phyloP scores from a whole-genome alignment of 2,329 filamentous ascomycete species.

The Fusarium dimerum region DNA sequence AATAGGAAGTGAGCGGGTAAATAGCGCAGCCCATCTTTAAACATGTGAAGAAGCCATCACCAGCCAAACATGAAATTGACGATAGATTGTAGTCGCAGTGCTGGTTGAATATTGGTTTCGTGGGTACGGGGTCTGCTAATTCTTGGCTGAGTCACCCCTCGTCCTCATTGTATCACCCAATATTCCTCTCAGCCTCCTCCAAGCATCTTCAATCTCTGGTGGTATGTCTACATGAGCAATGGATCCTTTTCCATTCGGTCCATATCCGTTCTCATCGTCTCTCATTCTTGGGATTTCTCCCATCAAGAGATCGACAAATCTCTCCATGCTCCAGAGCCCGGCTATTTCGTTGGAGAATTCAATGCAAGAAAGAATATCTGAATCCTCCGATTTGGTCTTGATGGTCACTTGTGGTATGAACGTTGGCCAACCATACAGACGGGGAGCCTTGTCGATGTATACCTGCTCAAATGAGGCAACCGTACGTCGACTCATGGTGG shows the following conservation, averaged over 20 bases:
- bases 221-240: conserved; percentile 21
- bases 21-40: too few relatives aligned
- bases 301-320: conserved; percentile 19
- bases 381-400: background rate
- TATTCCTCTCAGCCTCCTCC: conserved; percentile 6
- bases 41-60: too few relatives aligned
- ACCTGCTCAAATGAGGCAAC: conserved; percentile 18
- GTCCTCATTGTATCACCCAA: conserved; percentile 2
- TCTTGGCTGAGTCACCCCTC: background rate
- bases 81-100: too few relatives aligned
- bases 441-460: conserved; percentile 8
- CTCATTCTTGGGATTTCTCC: conserved; percentile 24
- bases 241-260: conserved; percentile 19
- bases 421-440: conserved; percentile 20
- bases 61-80: too few relatives aligned
- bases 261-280: conserved; percentile 21
- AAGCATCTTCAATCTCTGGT: conserved; percentile 10
- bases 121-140: too few relatives aligned
- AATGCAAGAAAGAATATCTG: conserved; percentile 5
- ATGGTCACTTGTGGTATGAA: conserved; percentile 12
- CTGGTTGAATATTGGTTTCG: too few relatives aligned
- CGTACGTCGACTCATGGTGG: conserved; percentile 23
- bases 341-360: background rate
- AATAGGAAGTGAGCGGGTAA: too few relatives aligned
- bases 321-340: conserved; percentile 20